Percentiles rank a stretch among this genome's conserved stretches.
Evolutionary conservation across 2,329 filamentous ascomycete genomes (phyloP).

Genomic region (Trichophyton mentagrophytes): DNA sequence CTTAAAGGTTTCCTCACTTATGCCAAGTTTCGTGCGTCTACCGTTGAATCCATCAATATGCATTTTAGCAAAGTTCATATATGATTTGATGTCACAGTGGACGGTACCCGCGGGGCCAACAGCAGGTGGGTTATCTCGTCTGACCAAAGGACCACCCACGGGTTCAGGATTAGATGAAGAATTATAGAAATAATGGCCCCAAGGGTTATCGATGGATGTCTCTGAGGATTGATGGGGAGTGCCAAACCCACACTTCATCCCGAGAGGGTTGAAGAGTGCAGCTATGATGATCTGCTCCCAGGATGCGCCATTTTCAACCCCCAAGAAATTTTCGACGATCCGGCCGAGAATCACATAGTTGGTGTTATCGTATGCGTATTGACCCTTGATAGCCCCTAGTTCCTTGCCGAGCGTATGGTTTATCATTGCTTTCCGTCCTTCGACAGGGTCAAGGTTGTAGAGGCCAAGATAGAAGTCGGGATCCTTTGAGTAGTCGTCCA

Average conservation of each 20-base stretch:
- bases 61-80: slow-evolving; percentile 4
- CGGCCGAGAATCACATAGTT: slow-evolving; percentile 9
- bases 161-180: slow-evolving; percentile 1
- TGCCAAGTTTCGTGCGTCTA: slow-evolving; percentile 1
- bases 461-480: slow-evolving; percentile 1
- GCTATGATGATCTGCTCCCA: slow-evolving; percentile 5
- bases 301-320: neutral
- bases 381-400: neutral
- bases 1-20: slow-evolving; percentile 6
- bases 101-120: slow-evolving; percentile 3
- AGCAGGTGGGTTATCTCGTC: slow-evolving; percentile 7
- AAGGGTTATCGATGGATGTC: slow-evolving; percentile 9
- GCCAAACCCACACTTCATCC: slow-evolving; percentile 9
- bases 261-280: slow-evolving; percentile 6
- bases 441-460: slow-evolving; percentile 5
- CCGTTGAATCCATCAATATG: slow-evolving; percentile 9
- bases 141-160: slow-evolving; percentile 6
- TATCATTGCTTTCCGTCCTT: slow-evolving; percentile 5
- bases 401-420: slow-evolving; percentile 4
- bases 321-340: slow-evolving; percentile 6
- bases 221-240: slow-evolving; percentile 6
- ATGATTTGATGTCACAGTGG: slow-evolving; percentile 8
- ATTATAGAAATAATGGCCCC: slow-evolving; percentile 6
- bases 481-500: neutral
- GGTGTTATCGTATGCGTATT: slow-evolving; percentile 9